Evolutionary conservation across 768 basidiomycete genomes (phyloP).

Genomic region (Lentinula sp.): DNA sequence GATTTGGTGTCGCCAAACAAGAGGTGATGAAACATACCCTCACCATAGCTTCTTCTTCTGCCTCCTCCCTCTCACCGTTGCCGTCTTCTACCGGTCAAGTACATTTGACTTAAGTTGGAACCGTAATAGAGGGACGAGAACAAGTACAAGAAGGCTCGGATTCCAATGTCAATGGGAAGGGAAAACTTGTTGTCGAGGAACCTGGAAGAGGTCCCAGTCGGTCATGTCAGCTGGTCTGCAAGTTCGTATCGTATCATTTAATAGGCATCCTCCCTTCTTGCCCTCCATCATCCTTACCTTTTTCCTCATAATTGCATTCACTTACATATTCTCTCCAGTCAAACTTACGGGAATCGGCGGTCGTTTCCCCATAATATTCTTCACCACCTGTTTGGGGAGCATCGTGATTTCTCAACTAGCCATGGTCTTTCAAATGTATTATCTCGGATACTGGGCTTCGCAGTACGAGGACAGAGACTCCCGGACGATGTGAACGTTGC

Average conservation of each 20-base stretch:
- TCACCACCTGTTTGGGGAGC: constrained; percentile 17
- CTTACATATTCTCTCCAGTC: constrained; percentile 15
- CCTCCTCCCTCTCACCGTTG: too few relatives aligned
- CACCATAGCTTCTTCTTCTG: too few relatives aligned
- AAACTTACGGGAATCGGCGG: constrained; percentile 33
- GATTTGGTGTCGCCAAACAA: constrained; percentile 50
- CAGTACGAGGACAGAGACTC: constrained; percentile 28
- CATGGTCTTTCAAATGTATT: constrained; percentile 32
- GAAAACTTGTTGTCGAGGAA: constrained; percentile 60
- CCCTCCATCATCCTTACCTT: too few relatives aligned
- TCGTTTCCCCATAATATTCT: constrained; percentile 26
- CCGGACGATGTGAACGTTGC: constrained; percentile 26
- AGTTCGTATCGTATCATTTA: too few relatives aligned
- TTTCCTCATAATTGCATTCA: too few relatives aligned
- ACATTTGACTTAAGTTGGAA: too few relatives aligned
- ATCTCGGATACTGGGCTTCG: constrained; percentile 36
- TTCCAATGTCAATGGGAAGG: too few relatives aligned
- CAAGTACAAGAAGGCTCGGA: constrained; percentile 13
- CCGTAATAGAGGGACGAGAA: too few relatives aligned
- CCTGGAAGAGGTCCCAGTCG: constrained; percentile 57
- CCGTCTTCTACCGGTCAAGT: too few relatives aligned
- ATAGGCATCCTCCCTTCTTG: too few relatives aligned
- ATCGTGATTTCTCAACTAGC: constrained; percentile 17
- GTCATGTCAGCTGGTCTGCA: constrained; percentile 49
- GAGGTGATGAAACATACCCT: constrained; percentile 26